Conservation (phyloP, 495 filamentous ascomycete genomes). For the Xylaria venustula region DNA sequence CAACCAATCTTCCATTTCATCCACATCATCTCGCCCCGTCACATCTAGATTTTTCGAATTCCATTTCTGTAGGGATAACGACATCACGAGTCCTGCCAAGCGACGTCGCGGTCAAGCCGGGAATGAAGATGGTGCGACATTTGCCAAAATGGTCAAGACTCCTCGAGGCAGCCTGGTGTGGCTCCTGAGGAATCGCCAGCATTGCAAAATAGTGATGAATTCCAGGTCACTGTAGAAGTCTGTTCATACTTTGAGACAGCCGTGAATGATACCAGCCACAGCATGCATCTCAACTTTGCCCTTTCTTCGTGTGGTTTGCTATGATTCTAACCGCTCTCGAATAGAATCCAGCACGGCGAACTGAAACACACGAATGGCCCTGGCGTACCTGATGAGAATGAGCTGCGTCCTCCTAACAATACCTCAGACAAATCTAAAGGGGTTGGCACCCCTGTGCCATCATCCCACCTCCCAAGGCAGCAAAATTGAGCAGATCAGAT, state of each 20-base stretch:
- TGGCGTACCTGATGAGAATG: too few relatives aligned
- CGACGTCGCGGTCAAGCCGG: neutral
- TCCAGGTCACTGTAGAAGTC: too few relatives aligned
- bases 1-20: too few relatives aligned
- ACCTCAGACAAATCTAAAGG: too few relatives aligned
- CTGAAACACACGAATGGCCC: neutral
- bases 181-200: neutral
- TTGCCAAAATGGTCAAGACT: neutral
- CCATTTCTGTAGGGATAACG: too few relatives aligned
- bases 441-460: neutral
- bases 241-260: too few relatives aligned
- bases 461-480: neutral
- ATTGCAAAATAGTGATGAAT: neutral
- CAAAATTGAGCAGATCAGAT: neutral
- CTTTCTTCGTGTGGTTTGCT: too few relatives aligned
- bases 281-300: too few relatives aligned
- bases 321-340: neutral
- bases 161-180: neutral
- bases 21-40: too few relatives aligned
- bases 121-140: neutral
- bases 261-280: too few relatives aligned
- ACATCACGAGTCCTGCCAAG: neutral
- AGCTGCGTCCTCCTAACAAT: too few relatives aligned
- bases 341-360: neutral
- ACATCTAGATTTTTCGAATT: neutral